These are phyloP conservation scores for Epithemia pelagica DNA, from an alignment of 108 stramenopile genomes.

Conservation along the genomic window DNA sequence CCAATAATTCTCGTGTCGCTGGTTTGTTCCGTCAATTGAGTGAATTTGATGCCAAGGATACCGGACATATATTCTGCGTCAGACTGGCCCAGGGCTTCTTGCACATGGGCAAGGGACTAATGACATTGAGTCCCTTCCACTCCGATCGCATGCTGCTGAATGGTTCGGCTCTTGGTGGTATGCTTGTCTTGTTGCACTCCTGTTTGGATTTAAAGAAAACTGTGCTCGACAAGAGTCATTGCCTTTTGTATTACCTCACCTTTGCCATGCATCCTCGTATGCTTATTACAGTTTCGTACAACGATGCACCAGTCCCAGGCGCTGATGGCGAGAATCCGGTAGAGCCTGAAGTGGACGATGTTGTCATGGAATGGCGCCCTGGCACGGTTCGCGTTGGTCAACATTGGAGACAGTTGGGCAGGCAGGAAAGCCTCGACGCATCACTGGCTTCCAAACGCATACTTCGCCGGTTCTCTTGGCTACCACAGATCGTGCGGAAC, in stretches of 20 bases:
- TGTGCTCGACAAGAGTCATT: slow-evolving; percentile 94
- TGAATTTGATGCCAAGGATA: slow-evolving; percentile 96
- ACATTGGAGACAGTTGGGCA: slow-evolving; percentile 99
- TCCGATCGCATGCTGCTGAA: slow-evolving; percentile 90
- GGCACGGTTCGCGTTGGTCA: slow-evolving; percentile 97
- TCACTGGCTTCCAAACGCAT: slow-evolving; percentile 99
- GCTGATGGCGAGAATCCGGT: too few relatives aligned
- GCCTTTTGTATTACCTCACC: slow-evolving; percentile 91
- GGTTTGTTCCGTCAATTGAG: slow-evolving; percentile 93
- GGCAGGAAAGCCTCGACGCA: slow-evolving; percentile 98
- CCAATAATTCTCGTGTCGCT: slow-evolving; percentile 98
- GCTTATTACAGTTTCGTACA: slow-evolving; percentile 97
- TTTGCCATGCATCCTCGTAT: slow-evolving; percentile 97
- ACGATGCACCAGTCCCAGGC: too few relatives aligned
- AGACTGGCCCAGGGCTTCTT: slow-evolving; percentile 98
- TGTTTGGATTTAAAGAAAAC: slow-evolving; percentile 92
- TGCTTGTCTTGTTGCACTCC: slow-evolving; percentile 86
- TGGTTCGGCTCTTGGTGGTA: slow-evolving; percentile 84
- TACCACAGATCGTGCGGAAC: slow-evolving; percentile 92
- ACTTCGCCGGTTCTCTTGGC: slow-evolving; percentile 95
- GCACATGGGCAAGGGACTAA: slow-evolving; percentile 97
- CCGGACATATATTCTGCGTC: slow-evolving; percentile 92
- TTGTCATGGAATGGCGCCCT: slow-evolving; percentile 72
- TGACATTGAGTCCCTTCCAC: slow-evolving; percentile 93
- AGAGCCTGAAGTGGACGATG: too few relatives aligned